These are phyloP conservation scores for Boletus insuetus DNA, from an alignment of 768 basidiomycete species.

Conservation along the genomic window DNA sequence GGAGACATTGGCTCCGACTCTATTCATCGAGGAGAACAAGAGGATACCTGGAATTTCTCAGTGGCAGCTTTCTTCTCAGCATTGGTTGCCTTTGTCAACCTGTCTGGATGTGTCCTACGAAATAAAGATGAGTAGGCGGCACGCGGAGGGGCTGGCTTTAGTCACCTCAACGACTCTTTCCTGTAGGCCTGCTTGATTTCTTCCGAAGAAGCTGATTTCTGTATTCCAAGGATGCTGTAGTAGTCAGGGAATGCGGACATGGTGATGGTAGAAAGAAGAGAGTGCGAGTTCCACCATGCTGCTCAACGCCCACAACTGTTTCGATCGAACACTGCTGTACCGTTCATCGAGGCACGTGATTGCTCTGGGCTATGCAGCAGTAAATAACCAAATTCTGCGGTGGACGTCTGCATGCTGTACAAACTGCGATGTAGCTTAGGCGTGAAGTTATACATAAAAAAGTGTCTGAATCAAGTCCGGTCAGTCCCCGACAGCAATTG, in stretches of 20 bases:
- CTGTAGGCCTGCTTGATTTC: constrained; percentile 77
- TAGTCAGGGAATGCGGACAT: constrained; percentile 84
- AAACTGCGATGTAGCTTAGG: constrained; percentile 2
- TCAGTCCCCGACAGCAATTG: constrained; percentile 1
- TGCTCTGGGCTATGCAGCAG: no score
- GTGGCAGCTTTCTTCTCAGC: constrained; percentile 75
- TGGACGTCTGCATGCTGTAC: constrained; percentile 4
- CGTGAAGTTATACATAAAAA: background rate
- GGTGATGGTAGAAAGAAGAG: constrained; percentile 22
- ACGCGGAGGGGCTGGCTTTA: background rate
- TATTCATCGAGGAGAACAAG: background rate
- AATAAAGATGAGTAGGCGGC: constrained; percentile 14
- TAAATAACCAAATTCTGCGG: no score
- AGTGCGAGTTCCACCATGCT: constrained; percentile 10
- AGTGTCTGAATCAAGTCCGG: background rate
- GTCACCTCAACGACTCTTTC: constrained; percentile 70
- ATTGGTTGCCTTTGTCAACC: constrained; percentile 65
- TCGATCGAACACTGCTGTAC: background rate
- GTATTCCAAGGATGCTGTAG: constrained; percentile 59
- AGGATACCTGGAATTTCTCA: constrained; percentile 74
- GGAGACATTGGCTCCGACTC: background rate
- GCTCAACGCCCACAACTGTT: constrained; percentile 4
- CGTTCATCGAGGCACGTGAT: background rate
- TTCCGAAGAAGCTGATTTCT: constrained; percentile 59
- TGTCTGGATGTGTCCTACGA: constrained; percentile 83